Evolutionary conservation across 805 yeast species (phyloP), one percentile per base, ranked within the genome.

Genomic region (Nakazawaea anatomiae): DNA sequence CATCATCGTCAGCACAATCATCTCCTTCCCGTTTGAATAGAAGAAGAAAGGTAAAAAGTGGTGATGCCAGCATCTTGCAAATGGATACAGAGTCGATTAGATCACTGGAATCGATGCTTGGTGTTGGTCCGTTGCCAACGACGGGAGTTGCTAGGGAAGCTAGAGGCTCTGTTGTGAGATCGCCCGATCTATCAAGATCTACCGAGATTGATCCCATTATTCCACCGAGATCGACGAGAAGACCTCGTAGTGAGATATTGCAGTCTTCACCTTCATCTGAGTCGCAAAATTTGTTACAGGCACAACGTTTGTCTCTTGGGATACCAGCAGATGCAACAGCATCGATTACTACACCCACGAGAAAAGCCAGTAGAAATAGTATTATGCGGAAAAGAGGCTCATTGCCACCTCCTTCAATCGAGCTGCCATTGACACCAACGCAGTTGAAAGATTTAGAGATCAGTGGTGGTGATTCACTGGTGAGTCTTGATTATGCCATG

Each of bases 211-310:
- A 58, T 39, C 40, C 60, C 5, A 34, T 60, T 0, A 50, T 52
- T 12, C 71, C 71, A 5, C 61, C 67, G 10, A 59, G 71, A 53
- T 67, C 71, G 5, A 60, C 59, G 14, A 58, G 57, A 49, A 59
- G 71, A 51, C 68, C 67, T 39, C 44, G 49, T 39, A 52, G 55
- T 44, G 40, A 27, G 30, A 34, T 44, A n/a, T 6, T 47, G 4
- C 14, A 32, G 28, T 36, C 25, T 18, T 18, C 25, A 18, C 25
- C 25, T 18, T 18, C 25, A 18, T 18, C 25, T 18, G 25, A 18
- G 25, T 18, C 25, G 25, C 25, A 18, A 18, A 18, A 2, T 18
- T 18, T 18, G 25, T 18, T 18, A 18, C 25, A 2, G 25, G 25
- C 25, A 18, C 25, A 18, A 18, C 25, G 25, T 18, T 18, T 18